Evolutionary conservation across 2,329 filamentous ascomycete genomes (phyloP).

Genomic region (Plenodomus tracheiphilus): DNA sequence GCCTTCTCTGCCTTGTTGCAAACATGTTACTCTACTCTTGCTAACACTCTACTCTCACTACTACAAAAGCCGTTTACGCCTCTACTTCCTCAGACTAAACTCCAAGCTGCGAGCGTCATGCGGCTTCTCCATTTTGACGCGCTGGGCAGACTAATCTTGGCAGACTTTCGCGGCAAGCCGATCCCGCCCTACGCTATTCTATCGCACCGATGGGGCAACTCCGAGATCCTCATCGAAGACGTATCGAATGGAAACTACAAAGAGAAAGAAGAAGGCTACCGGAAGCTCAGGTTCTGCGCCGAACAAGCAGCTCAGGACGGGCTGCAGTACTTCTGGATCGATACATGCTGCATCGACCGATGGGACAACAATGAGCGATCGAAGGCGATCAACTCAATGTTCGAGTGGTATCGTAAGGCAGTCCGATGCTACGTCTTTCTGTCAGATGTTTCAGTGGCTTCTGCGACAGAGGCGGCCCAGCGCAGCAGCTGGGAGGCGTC

Average conservation of each 20-base stretch:
- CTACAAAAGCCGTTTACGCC: not conserved
- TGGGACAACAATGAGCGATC: slow-evolving; percentile 15
- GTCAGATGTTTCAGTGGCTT: slow-evolving; percentile 15
- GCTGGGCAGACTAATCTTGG: slow-evolving; percentile 9
- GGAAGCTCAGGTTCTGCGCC: slow-evolving; percentile 24
- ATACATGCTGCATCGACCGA: slow-evolving; percentile 29
- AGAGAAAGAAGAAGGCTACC: slow-evolving; percentile 14
- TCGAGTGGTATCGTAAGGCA: slow-evolving; percentile 20
- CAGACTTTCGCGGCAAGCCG: slow-evolving; percentile 15
- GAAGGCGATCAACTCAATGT: slow-evolving; percentile 19
- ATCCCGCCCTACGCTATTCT: slow-evolving; percentile 39
- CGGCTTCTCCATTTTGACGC: slow-evolving; percentile 15
- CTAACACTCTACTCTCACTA: not conserved
- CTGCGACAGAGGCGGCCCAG: not conserved
- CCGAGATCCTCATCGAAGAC: slow-evolving; percentile 35
- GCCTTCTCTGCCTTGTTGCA: slow-evolving; percentile 5
- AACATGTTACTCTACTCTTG: not conserved
- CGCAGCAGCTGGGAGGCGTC: slow-evolving; percentile 13
- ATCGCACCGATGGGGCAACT: slow-evolving; percentile 39
- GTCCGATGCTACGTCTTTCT: slow-evolving; percentile 23
- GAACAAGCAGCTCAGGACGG: slow-evolving; percentile 18
- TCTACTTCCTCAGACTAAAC: not conserved
- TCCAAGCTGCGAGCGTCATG: slow-evolving; percentile 6
- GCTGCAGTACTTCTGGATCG: slow-evolving; percentile 27
- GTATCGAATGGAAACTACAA: slow-evolving; percentile 13